Evolutionary conservation across 495 filamentous ascomycete species (phyloP), one percentile per base, ranked within the genome.

Genomic region (Penicillium dipodomyicola): DNA sequence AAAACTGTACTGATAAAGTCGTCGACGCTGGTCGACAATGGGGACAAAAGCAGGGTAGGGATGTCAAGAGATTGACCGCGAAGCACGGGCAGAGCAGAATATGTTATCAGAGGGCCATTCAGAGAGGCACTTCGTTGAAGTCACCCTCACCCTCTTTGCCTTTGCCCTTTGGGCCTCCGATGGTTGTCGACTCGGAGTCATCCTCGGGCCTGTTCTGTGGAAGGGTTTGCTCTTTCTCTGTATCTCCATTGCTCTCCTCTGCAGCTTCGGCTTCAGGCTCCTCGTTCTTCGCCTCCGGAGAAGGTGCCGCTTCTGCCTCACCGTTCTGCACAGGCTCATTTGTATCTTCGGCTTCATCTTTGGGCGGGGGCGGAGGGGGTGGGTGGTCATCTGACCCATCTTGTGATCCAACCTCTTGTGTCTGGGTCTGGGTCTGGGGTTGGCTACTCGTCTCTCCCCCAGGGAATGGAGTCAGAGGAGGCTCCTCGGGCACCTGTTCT

Each of bases 401-500:
- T 52, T 71, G 65, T 10, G 68, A 70, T 6, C 52, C 58, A 22
- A 71, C 52, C 17, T 74, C 73, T 6, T 67, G 42, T 9, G 45
- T 14, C 22, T 54, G 42, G 20, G 67, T 56, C 41, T 66, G 59
- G 20, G 68, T 65, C 47, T 63, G 68, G 14, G 72, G 64, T 27
- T 70, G 71, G 7, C 60, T 56, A 57, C 63, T 75, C 40, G 62
- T 69, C n/a, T 68, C 63, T 19, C 62, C 72, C 7, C 73, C 70
- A 9, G 76, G 76, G 68, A 78, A 78, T 1, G 76, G 76, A 22
- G 76, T 78, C 27, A 71, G 39, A 37, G 76, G 76, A 2, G 72
- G 73, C 19, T 78, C 75, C 37, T 54, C 55, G 23, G 58, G 39
- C 27, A 65, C 51, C 49, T 68, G 67, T 1, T 67, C 63, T 44